Conservation (phyloP, 345 rosid species). For the Eucalyptus sideroxylon region DNA sequence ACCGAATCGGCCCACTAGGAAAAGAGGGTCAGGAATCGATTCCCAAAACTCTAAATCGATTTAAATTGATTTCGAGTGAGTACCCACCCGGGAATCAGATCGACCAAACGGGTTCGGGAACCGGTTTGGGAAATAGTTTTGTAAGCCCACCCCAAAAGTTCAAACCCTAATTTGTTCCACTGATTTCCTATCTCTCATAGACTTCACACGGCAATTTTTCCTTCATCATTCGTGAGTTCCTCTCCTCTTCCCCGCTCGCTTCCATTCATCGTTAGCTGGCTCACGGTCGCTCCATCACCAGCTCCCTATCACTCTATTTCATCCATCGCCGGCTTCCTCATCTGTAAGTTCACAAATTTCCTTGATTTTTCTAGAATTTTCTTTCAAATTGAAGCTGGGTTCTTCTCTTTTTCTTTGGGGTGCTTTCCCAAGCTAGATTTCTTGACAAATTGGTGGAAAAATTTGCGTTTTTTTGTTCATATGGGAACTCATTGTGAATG, state of each 20-base stretch:
- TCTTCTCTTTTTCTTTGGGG: no score
- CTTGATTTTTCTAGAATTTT: fast-evolving
- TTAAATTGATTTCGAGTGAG: fast-evolving
- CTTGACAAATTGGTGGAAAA: no score
- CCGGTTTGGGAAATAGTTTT: fast-evolving
- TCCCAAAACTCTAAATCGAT: fast-evolving
- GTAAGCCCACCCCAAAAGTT: no score
- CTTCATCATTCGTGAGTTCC: no score
- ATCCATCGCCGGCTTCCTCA: fast-evolving
- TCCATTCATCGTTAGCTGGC: fast-evolving
- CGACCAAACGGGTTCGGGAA: fast-evolving
- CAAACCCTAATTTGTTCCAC: no score
- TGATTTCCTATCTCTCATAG: no score
- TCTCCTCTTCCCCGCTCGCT: no score
- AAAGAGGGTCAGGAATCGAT: fast-evolving
- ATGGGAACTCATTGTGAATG: no score
- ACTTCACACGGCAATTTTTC: fast-evolving
- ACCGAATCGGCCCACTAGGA: fast-evolving
- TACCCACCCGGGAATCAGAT: fast-evolving
- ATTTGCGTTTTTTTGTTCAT: fast-evolving
- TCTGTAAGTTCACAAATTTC: fast-evolving
- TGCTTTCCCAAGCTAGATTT: no score
- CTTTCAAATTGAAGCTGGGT: fast-evolving
- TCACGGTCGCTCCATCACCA: fast-evolving
- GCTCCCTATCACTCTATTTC: no score